These are phyloP conservation scores for Microdochium nivale DNA, from an alignment of 2,329 filamentous ascomycete genomes.

Conservation along the genomic window DNA sequence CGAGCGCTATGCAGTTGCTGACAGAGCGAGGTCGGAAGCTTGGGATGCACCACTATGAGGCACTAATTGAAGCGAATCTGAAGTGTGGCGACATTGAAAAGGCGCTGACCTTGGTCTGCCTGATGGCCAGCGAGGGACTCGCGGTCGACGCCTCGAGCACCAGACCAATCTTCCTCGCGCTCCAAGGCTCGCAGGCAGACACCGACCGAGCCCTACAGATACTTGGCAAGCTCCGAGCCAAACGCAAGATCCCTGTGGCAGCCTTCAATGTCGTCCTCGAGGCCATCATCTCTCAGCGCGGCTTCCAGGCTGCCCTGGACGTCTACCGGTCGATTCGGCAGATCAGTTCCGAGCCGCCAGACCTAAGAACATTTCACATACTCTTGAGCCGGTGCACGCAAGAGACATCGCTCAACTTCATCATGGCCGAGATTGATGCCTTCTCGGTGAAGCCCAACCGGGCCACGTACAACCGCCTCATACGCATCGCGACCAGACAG, in stretches of 20 bases:
- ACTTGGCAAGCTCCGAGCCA: slow-evolving; percentile 43
- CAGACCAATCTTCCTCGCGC: slow-evolving; percentile 48
- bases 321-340: slow-evolving; percentile 27
- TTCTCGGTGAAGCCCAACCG: slow-evolving; percentile 21
- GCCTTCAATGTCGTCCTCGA: slow-evolving; percentile 33
- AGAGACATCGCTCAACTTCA: slow-evolving; percentile 20
- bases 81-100: slow-evolving; percentile 49
- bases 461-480: slow-evolving; percentile 19
- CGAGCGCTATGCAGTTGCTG: slow-evolving; percentile 60
- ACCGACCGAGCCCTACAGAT: slow-evolving; percentile 43
- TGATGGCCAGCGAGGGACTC: slow-evolving; percentile 61
- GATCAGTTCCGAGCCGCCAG: slow-evolving; percentile 23
- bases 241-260: slow-evolving; percentile 24
- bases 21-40: slow-evolving; percentile 49
- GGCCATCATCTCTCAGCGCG: slow-evolving; percentile 13
- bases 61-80: slow-evolving; percentile 64
- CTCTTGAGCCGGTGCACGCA: slow-evolving; percentile 20
- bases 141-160: slow-evolving; percentile 51
- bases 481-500: slow-evolving; percentile 21
- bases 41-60: slow-evolving; percentile 66
- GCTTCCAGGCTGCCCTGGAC: slow-evolving; percentile 20
- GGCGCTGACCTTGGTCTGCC: slow-evolving; percentile 61
- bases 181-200: slow-evolving; percentile 37
- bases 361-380: slow-evolving; percentile 24
- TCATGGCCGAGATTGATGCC: slow-evolving; percentile 27